Evolutionary conservation across 2,329 filamentous ascomycete genomes (phyloP).

Genomic region (Trichoderma semiorbis): DNA sequence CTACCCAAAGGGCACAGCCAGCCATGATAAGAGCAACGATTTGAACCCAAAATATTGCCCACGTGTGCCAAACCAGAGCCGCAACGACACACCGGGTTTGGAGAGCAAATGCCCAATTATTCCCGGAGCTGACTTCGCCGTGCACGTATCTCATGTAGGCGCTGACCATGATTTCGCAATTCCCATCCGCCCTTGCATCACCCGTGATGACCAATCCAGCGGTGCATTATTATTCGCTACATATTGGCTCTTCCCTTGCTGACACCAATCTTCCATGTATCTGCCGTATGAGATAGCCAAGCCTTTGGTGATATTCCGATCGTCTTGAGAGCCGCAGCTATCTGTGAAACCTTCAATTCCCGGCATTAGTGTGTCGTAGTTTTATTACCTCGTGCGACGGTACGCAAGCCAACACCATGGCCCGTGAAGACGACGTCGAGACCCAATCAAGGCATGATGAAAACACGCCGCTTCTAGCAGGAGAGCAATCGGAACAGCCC

Average conservation of each 20-base stretch:
- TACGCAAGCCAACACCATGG: background rate
- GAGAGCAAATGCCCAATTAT: background rate
- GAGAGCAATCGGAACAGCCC: background rate
- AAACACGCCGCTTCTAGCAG: background rate
- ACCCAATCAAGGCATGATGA: background rate
- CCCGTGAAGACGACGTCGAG: slow-evolving; percentile 5
- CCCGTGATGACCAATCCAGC: slow-evolving; percentile 9
- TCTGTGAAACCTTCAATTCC: background rate
- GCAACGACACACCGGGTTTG: background rate
- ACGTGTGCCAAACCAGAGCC: background rate
- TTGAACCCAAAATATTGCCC: background rate
- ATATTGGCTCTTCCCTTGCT: background rate
- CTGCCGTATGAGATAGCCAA: background rate
- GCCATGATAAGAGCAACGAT: background rate
- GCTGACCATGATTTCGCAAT: slow-evolving; percentile 10
- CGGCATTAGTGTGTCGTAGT: background rate
- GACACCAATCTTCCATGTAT: background rate
- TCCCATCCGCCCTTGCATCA: background rate
- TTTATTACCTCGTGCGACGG: background rate
- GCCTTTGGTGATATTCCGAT: background rate
- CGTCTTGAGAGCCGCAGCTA: background rate
- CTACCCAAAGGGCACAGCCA: background rate
- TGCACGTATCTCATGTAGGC: background rate
- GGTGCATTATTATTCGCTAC: background rate
- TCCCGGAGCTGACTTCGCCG: background rate